Conservation (phyloP, 2,329 filamentous ascomycete genomes). For the Penicillium oxalicum region DNA sequence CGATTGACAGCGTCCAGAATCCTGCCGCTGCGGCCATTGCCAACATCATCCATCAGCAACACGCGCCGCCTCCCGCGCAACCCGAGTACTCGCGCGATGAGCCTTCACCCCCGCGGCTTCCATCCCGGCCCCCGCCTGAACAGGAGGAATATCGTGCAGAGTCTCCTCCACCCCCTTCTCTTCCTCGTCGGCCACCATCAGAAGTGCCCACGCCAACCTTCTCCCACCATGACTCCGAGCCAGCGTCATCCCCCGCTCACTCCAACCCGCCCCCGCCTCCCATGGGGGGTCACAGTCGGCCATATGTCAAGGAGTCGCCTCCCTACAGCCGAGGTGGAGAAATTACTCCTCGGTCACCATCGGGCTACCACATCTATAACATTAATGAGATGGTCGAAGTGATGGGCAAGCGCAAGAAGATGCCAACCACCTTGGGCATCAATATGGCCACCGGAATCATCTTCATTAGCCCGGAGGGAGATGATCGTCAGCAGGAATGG, state of each 20-base stretch:
- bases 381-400: slow-evolving; percentile 97
- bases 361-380: slow-evolving; percentile 89
- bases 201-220: slow-evolving; percentile 51
- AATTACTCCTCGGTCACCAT: slow-evolving; percentile 56
- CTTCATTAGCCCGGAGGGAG: slow-evolving; percentile 79
- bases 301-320: slow-evolving; percentile 48
- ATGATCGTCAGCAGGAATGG: slow-evolving; percentile 88
- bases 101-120: slow-evolving; percentile 30
- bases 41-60: slow-evolving; percentile 39
- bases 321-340: slow-evolving; percentile 50
- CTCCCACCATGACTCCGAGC: slow-evolving; percentile 52
- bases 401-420: slow-evolving; percentile 95
- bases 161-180: slow-evolving; percentile 37
- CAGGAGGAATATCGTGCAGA: slow-evolving; percentile 53
- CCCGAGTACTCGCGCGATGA: slow-evolving; percentile 25
- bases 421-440: slow-evolving; percentile 94
- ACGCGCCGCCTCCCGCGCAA: slow-evolving; percentile 27
- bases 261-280: slow-evolving; percentile 14
- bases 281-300: slow-evolving; percentile 29
- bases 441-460: slow-evolving; percentile 84
- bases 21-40: slow-evolving; percentile 55
- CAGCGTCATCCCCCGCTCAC: slow-evolving; percentile 41
- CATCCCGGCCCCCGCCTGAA: slow-evolving; percentile 52
- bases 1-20: slow-evolving; percentile 43
- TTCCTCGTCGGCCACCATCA: slow-evolving; percentile 59